Evolutionary conservation across 345 rosid species (phyloP), one percentile per base, ranked within the genome.

Genomic region (Psidium friedrichsthalianum): DNA sequence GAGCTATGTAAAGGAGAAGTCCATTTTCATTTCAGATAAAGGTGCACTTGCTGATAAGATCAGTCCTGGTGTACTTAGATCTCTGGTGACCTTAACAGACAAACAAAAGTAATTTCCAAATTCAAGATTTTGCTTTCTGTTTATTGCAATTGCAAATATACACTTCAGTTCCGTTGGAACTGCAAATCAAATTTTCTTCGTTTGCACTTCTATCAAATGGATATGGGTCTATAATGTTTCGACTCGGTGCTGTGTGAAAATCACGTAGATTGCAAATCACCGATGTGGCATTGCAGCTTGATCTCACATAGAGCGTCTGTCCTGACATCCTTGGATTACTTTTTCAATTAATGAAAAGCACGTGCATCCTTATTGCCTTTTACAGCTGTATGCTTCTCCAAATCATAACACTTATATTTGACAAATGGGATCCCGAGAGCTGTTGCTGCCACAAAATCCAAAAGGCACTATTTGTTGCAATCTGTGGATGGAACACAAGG

Each of bases 31-130:
- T 87, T 95, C 95, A 27, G 96, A 96, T 83, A 91, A 90, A 83
- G 95, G 98, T 40, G 97, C 91, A 83, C 92, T 95, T 57, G 94
- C 98, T 53, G 98, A 96, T 89, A 94, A 88, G 91, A 90, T 90
- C 13, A 87, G 91, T 76, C 98, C 95, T 7, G 94, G 93, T 82
- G 92, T 92, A 64, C 92, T 95, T 64, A 91, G 89, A 89, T 95
- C 96, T 56, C 83, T 93, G 16, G 95, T 97, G 55, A 88, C 91
- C 6, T 92, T 95, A 83, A 89, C 91, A 69, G 97, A 95, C 89
- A 92, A 91, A 86, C 85, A 89, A 92, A 87, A 92, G 92, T 87
- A 49, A 56, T 27, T 49, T 18, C 80, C 47, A 18, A 0, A 36
- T 69, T 69, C 80, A 36, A 20, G 80, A 36, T 69, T 69, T 69